phyloP scores from a whole-genome alignment of 805 yeast species.

The Zygotorulaspora florentina region DNA sequence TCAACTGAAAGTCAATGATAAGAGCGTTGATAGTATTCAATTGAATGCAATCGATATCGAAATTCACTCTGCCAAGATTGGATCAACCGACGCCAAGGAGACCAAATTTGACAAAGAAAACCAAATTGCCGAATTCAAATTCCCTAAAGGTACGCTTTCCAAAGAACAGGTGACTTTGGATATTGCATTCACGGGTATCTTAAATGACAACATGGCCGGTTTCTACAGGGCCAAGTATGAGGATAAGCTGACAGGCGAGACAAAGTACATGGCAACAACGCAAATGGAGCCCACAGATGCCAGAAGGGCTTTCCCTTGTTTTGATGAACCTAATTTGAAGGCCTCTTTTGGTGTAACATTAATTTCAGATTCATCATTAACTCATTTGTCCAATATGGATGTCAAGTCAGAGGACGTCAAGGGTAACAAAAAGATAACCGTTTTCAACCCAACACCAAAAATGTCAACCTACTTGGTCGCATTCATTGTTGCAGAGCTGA shows the following conservation, averaged over 20 bases:
- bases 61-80: slow-evolving; percentile 45
- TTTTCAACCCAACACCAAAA: slow-evolving; percentile 70
- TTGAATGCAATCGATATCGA: slow-evolving; percentile 66
- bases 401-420: slow-evolving; percentile 46
- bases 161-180: slow-evolving; percentile 42
- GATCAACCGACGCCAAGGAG: slow-evolving; percentile 38
- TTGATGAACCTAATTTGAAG: slow-evolving; percentile 79
- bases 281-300: slow-evolving; percentile 88
- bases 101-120: slow-evolving; percentile 46
- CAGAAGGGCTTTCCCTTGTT: slow-evolving; percentile 82
- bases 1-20: slow-evolving; percentile 49
- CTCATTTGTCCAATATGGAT: slow-evolving; percentile 69
- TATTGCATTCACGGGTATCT: slow-evolving; percentile 54
- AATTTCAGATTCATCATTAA: slow-evolving; percentile 50
- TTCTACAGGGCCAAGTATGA: slow-evolving; percentile 68
- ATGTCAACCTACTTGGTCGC: slow-evolving; percentile 87
- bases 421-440: slow-evolving; percentile 49
- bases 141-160: slow-evolving; percentile 42
- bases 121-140: slow-evolving; percentile 61
- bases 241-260: slow-evolving; percentile 53
- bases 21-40: slow-evolving; percentile 40
- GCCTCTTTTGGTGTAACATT: slow-evolving; percentile 65
- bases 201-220: slow-evolving; percentile 79
- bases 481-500: slow-evolving; percentile 75
- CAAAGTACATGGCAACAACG: slow-evolving; percentile 72